Evolutionary conservation across 352 stramenopile genomes (phyloP), one percentile per base, ranked within the genome.

Genomic region (Phytophthora citricola): DNA sequence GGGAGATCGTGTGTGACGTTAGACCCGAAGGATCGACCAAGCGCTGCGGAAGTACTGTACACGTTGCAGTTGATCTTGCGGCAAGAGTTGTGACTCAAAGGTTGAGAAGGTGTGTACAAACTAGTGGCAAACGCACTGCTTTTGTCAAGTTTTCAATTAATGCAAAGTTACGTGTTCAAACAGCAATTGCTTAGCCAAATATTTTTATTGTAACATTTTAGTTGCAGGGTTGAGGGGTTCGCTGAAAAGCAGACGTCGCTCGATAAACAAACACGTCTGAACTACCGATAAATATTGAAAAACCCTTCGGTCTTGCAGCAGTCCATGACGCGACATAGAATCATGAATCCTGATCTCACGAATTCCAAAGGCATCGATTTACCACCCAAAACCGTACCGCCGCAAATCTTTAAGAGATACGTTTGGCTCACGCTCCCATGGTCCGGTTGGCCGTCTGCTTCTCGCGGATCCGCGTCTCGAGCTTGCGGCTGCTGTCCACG

Each of bases 221-320:
- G 20, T 50, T 26, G 29, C 40, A 48, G 49, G 4, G 17, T 48
- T 2, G 12, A 15, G 45, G 48, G n/a, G 58, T 40, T 34, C 14
- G 34, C 40, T 41, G 14, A 43, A 32, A 50, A 44, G 27, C 20
- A 46, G 32, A 62, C 40, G 63, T 24, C 38, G 34, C 12, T 53
- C 20, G 38, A 10, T 26, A 52, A 56, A 17, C 11, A 17, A 48
- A 10, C 27, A 6, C 60, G 63, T 53, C 53, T 44, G 55, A 51
- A 27, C 31, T 51, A 54, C 70, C 34, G 53, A 71, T 74, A 74
- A 74, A 74, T 74, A 74, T 69, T 74, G 40, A 62, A 57, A 61
- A 8, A 40, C 60, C 41, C 27, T 11, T 44, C 38, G 3, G 14
- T 29, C n/a, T 49, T 44, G 31, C 15, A 26, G 6, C 9, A 49